phyloP scores from a whole-genome alignment of 139 green algal genomes.

The Chlorella vulgaris region DNA sequence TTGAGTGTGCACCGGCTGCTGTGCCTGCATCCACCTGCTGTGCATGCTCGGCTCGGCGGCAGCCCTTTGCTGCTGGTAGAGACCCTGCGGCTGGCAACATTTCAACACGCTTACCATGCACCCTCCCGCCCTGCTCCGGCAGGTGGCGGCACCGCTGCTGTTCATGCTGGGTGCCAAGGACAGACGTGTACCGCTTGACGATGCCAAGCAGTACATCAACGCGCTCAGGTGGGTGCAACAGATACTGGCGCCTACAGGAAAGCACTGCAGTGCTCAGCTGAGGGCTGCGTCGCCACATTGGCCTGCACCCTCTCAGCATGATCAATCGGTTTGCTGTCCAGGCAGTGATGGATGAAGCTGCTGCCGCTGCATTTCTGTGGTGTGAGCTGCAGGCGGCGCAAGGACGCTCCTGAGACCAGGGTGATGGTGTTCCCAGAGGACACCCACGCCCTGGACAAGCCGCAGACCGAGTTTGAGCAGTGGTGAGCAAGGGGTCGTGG shows the following conservation, averaged over 20 bases:
- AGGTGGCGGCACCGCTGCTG: constrained; percentile 75
- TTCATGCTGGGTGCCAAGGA: constrained; percentile 90
- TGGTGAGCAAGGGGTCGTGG: constrained; percentile 71
- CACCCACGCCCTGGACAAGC: constrained; percentile 84
- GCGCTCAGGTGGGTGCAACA: constrained; percentile 56
- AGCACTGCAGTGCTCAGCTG: too few relatives aligned
- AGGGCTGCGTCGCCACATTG: neutral
- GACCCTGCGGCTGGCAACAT: too few relatives aligned
- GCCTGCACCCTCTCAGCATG: neutral
- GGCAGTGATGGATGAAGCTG: neutral
- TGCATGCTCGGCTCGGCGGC: too few relatives aligned
- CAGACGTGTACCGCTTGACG: constrained; percentile 55
- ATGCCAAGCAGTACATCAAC: constrained; percentile 77
- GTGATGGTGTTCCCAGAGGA: constrained; percentile 89
- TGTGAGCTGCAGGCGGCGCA: neutral
- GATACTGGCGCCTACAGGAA: too few relatives aligned
- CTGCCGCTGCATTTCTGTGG: neutral
- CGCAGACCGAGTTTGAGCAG: constrained; percentile 91
- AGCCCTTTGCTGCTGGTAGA: too few relatives aligned
- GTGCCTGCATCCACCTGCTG: too few relatives aligned
- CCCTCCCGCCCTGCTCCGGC: too few relatives aligned
- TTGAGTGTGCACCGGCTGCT: too few relatives aligned
- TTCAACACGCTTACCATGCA: neutral
- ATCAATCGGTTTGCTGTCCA: neutral
- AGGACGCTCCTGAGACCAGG: constrained; percentile 43